Percentiles rank a stretch among this genome's conserved stretches.
Conservation (phyloP, 2,329 filamentous ascomycete species). For the Beauveria sp. region DNA sequence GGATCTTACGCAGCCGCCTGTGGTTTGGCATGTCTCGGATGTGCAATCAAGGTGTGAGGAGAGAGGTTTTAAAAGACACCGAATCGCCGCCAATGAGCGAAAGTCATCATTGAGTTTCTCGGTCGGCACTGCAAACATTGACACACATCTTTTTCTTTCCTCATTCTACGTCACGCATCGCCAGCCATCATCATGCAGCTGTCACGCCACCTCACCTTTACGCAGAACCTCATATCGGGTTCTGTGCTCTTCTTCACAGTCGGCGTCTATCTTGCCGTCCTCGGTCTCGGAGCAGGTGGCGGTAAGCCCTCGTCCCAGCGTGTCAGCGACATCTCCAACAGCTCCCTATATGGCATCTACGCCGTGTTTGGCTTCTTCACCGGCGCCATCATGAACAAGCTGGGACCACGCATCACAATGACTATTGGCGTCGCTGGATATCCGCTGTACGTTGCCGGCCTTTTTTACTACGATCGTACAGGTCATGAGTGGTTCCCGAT, state of each 20-base stretch:
- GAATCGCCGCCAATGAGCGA: background rate
- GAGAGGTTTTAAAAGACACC: background rate
- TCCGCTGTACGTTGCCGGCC: conserved; percentile 7
- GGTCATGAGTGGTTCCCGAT: conserved; percentile 12
- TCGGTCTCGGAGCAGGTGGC: conserved; percentile 14
- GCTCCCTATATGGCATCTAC: conserved; percentile 12
- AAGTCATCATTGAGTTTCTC: background rate
- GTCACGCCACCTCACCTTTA: conserved; percentile 5
- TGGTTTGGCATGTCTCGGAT: background rate
- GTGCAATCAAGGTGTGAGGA: background rate
- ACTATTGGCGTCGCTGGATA: conserved; percentile 11
- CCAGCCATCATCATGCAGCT: background rate
- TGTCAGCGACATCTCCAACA: conserved; percentile 7
- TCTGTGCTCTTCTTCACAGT: conserved; percentile 12
- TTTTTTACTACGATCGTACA: conserved; percentile 14
- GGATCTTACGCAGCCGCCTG: background rate
- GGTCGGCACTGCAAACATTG: background rate
- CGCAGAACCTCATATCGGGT: conserved; percentile 9
- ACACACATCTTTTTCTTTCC: background rate
- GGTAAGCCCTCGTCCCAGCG: conserved; percentile 12
- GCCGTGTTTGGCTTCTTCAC: conserved; percentile 12
- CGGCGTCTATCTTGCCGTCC: conserved; percentile 14
- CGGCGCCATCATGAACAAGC: conserved; percentile 12
- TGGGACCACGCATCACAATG: conserved; percentile 10
- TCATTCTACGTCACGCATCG: background rate